Base-by-base conservation (phyloP, 164 flowering plant genomes). In the Macadamia integrifolia region DNA sequence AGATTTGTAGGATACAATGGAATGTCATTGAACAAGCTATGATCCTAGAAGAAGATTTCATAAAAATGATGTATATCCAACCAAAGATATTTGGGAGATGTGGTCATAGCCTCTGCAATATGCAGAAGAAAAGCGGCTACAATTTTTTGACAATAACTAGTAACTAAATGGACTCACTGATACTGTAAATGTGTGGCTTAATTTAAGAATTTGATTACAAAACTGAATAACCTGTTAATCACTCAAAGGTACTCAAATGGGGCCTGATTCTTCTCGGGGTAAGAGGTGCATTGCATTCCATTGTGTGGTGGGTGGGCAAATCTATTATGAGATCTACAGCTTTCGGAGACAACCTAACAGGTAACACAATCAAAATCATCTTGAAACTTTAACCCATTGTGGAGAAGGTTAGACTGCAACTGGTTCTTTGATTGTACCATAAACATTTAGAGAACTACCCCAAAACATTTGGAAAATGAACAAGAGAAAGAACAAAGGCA, bases 381-480 rank as follows among this genome's bases (percentile, higher is more conserved):
- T 75, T 67, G 68, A 80, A 73, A 61, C 29, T 59, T 57, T 18
- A 56, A 42, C 43, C 58, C 43, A 12, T 32, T 69, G 35, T 65
- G 59, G 74, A 62, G 67, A 80, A 76, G 75, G 77, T 78, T 82
- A 92, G 66, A 79, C 93, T 42, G 85, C 82, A 70, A 88, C 86
- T 68, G 92, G 82, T 74, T 82, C 87, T 72, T 72, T 76, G 70
- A 78, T 84, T 75, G 83, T 76, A 71, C 71, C 73, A 58, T 80
- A 65, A 66, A 67, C 72, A 44, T 71, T 23, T 78, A 68, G 73
- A 77, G 53, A 87, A 88, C 92, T 87, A 85, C 66, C 28, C 53
- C 62, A 35, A 5, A 35, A 35, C 23, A 35, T 23, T 2, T 35
- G 40, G 40, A 35, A 35, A 35, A 35, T 46, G 61, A 23, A 23